Base-by-base conservation (phyloP, 75 land plant genomes). In the Larix kaempferi region DNA sequence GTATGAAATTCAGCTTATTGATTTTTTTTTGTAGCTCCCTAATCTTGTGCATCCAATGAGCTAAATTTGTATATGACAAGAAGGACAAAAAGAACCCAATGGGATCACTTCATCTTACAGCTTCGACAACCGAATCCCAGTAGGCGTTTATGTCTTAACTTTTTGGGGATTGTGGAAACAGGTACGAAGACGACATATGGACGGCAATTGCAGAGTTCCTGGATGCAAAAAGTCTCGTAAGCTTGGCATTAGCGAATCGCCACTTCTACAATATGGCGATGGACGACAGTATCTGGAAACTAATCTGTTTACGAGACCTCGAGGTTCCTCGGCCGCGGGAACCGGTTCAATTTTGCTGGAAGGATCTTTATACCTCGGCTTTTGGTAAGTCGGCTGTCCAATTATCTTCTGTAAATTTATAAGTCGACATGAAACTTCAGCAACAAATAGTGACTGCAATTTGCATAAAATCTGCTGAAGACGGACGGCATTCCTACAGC, bases 161-260 rank as follows among this genome's bases (percentile, higher is more conserved):
- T n/a, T n/a, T n/a, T n/a, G n/a, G n/a, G n/a, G n/a, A 10, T 23
- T 41, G 14, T 11, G 54, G 54, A 49, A n/a, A 65, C 73, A 94
- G 98, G 84, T 88, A 85, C 77, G 84, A 89, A 19, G 86, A 74
- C 33, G 98, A 95, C 62, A 56, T 91, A n/a, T 95, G 98, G 98
- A 89, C 86, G 29, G 83, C 80, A 56, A 88, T 95, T n/a, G 86
- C 91, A 63, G 88, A 83, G 84, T 87, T 80, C 75, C 73, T 95
- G 83, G 98, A 93, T 75, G 94, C 87, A 35, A 78, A 59, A 52
- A 81, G 83, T 27, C 74, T 95, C 69, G 65, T 88, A 76, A 84
- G 78, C 80, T 88, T 95, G 7, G 90, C 84, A 54, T 17, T 80
- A 35, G 81, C 90, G 3, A 79, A 81, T 71, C 82, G 79, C 13